A percentile compares a stretch with the other conserved stretches of the same genome.
Conservation (phyloP, 2,329 filamentous ascomycete species). For the Cercospora sp. region DNA sequence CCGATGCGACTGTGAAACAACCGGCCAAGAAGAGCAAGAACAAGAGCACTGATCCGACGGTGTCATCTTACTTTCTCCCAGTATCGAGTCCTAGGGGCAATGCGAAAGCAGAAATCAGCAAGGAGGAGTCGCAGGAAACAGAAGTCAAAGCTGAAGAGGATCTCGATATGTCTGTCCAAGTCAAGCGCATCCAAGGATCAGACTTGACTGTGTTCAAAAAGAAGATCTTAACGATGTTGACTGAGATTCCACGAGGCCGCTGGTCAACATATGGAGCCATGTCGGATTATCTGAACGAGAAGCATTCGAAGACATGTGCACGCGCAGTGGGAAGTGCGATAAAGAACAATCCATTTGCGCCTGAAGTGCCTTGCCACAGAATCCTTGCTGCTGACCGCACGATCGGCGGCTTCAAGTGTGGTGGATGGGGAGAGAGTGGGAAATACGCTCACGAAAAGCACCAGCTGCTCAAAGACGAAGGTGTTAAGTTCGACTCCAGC, state of each 20-base stretch:
- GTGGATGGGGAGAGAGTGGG: constrained; percentile 51
- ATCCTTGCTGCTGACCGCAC: constrained; percentile 39
- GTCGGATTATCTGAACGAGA: constrained; percentile 36
- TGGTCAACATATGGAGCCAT: constrained; percentile 43
- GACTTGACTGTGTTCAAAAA: constrained; percentile 54
- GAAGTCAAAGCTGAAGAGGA: constrained; percentile 1
- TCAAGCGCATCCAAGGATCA: constrained; percentile 47
- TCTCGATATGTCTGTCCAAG: constrained; percentile 29
- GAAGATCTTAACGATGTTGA: constrained; percentile 38
- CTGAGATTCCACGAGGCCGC: constrained; percentile 38
- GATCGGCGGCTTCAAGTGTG: constrained; percentile 53
- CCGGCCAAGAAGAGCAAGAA: constrained; percentile 29
- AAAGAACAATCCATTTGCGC: constrained; percentile 46
- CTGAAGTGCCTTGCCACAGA: constrained; percentile 47
- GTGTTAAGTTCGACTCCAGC: constrained; percentile 47
- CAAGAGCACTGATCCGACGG: constrained; percentile 20
- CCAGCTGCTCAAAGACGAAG: constrained; percentile 45
- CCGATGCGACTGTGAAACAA: not conserved
- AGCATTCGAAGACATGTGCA: constrained; percentile 40
- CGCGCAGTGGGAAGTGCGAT: constrained; percentile 46
- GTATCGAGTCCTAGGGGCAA: constrained; percentile 22
- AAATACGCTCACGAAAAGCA: constrained; percentile 46
- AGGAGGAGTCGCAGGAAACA: constrained; percentile 2
- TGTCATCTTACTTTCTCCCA: constrained; percentile 38
- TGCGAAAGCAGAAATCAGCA: not conserved